Percentiles rank a stretch among this genome's conserved stretches.
phyloP scores from a whole-genome alignment of 805 yeast species.

The Barnettozyma vustinii region DNA sequence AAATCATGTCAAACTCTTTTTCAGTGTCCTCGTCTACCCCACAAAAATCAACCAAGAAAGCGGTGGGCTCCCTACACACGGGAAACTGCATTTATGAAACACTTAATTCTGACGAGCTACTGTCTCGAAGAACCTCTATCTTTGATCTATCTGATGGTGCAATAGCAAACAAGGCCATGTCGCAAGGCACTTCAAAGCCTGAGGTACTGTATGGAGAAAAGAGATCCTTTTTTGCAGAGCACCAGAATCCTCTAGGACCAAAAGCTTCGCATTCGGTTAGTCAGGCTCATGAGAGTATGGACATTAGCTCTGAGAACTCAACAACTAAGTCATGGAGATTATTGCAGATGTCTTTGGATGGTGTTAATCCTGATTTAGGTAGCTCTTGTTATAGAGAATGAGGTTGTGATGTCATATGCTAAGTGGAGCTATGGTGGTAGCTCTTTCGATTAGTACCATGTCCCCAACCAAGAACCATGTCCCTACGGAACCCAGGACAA shows the following conservation, averaged over 20 bases:
- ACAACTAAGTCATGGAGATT: not conserved
- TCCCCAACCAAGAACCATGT: too few species aligned
- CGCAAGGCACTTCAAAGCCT: not conserved
- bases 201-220: not conserved
- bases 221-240: not conserved
- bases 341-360: not conserved
- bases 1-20: not conserved
- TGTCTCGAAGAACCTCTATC: not conserved
- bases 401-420: not conserved
- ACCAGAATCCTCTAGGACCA: not conserved
- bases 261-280: not conserved
- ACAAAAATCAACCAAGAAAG: not conserved
- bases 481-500: not conserved
- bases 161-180: not conserved
- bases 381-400: not conserved
- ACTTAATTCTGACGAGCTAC: not conserved
- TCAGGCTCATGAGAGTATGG: not conserved
- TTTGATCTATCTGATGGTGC: not conserved
- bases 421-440: too few species aligned
- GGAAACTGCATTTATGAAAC: not conserved
- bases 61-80: not conserved
- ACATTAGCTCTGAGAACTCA: not conserved
- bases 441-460: not conserved
- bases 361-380: not conserved
- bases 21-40: not conserved